Evolutionary conservation across 176 grass and related monocot genomes (phyloP), one percentile per base, ranked within the genome.

Genomic region (Elymus sibiricus): DNA sequence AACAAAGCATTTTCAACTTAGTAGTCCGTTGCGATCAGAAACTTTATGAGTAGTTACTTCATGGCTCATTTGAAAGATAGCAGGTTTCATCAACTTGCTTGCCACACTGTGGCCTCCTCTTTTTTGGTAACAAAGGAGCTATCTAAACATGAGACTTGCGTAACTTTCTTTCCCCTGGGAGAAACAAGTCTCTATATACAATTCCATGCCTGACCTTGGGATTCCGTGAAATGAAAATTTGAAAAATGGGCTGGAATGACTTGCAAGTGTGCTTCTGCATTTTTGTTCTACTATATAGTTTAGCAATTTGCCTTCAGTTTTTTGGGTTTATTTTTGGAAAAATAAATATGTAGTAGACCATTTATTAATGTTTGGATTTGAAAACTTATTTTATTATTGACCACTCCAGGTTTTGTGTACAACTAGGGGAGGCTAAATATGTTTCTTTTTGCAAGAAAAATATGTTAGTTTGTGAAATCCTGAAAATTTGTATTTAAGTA

Each of bases 181-280:
- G 96, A 53, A 95, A 98, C 84, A 98, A 88, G 64, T 98, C 96
- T 64, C 82, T 84, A 11, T 98, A 98, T 90, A 90, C 96, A 91
- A 98, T 98, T 98, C 95, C 96, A 34, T 83, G 86, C 81, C 90
- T 98, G 90, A 93, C 93, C 24, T 91, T 98, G 60, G 90, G 88
- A 78, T 98, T 98, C 80, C 90, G 74, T 81, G 88, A 89, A 81
- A 89, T 91, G 22, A 82, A 55, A 87, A 88, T 91, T 85, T 95
- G 93, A 46, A 86, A 92, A 84, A 98, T 98, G 97, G 94, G 92
- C 79, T 90, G 60, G 10, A 86, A 95, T 90, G 90, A 91, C 79
- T 64, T 46, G 97, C 94, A 89, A 95, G 91, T 35, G 31, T 73
- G 53, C 28, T 82, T 75, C 35, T 90, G 66, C 47, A 69, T 85